These are phyloP conservation scores for Grigorovia jiainica DNA, from an alignment of 805 yeast genomes.

Conservation along the genomic window DNA sequence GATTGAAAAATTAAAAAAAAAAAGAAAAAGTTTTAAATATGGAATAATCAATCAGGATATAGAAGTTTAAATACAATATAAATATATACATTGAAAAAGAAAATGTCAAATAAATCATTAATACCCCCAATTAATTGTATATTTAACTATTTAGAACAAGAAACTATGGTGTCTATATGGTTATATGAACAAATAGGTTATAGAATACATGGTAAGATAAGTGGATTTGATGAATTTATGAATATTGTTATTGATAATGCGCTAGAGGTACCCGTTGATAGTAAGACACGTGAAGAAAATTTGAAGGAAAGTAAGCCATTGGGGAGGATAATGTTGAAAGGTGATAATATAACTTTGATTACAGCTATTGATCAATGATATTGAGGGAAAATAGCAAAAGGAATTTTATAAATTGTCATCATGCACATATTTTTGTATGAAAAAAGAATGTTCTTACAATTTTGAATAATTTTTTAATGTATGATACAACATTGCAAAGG, in stretches of 20 bases:
- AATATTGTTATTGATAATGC: conserved; percentile 61
- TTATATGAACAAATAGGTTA: conserved; percentile 72
- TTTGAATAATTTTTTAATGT: too few relatives aligned
- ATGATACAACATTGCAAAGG: too few relatives aligned
- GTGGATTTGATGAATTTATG: conserved; percentile 98
- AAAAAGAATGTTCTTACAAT: too few relatives aligned
- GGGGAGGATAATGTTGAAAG: conserved; percentile 77
- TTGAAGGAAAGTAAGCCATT: conserved; percentile 33
- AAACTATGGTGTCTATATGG: conserved; percentile 76
- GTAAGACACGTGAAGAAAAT: conserved; percentile 27
- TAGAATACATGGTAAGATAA: conserved; percentile 71
- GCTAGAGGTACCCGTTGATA: conserved; percentile 50
- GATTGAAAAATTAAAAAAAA: too few relatives aligned
- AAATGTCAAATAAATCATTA: conserved; percentile 29
- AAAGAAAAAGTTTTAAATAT: not conserved
- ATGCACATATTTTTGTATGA: too few relatives aligned
- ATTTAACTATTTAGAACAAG: conserved; percentile 79
- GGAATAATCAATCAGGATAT: too few relatives aligned
- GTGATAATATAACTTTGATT: conserved; percentile 85
- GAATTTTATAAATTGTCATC: too few relatives aligned
- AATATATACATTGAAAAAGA: too few relatives aligned
- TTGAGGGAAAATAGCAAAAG: too few relatives aligned
- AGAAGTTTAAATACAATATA: too few relatives aligned
- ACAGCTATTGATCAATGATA: conserved; percentile 19
- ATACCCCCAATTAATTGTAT: conserved; percentile 90